Conservation (phyloP, 768 basidiomycete genomes). For the Tubosaeta brunneosetosa region DNA sequence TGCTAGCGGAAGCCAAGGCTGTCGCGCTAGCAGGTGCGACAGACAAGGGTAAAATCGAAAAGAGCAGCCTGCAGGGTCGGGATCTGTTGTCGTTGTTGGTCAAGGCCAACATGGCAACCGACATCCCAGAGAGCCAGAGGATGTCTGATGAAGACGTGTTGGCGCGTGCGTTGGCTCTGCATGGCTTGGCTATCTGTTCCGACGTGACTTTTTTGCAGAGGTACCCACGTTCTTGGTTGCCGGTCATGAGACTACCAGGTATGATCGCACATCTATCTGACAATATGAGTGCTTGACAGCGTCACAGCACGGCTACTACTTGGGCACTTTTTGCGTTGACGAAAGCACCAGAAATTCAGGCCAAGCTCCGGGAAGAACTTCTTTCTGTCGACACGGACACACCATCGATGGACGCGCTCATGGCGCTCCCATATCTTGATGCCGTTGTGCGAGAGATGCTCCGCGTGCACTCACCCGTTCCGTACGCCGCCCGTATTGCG, state of each 20-base stretch:
- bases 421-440: constrained; percentile 64
- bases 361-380: constrained; percentile 16
- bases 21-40: constrained; percentile 23
- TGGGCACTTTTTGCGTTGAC: background rate
- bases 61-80: constrained; percentile 34
- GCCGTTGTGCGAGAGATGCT: constrained; percentile 57
- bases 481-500: constrained; percentile 40
- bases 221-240: constrained; percentile 1
- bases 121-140: constrained; percentile 49
- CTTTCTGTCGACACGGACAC: constrained; percentile 46
- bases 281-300: background rate
- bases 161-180: constrained; percentile 35
- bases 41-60: constrained; percentile 30
- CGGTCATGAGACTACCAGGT: background rate
- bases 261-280: background rate
- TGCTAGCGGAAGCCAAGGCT: background rate
- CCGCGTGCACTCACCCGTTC: constrained; percentile 46
- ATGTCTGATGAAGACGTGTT: constrained; percentile 63
- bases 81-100: constrained; percentile 56
- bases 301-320: background rate
- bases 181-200: too few species aligned
- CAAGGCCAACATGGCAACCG: constrained; percentile 26
- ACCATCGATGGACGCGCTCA: constrained; percentile 67
- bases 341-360: background rate
- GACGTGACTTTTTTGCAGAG: background rate